Base-by-base conservation (phyloP, 352 stramenopile species). In the Phytophthora tentaculata region DNA sequence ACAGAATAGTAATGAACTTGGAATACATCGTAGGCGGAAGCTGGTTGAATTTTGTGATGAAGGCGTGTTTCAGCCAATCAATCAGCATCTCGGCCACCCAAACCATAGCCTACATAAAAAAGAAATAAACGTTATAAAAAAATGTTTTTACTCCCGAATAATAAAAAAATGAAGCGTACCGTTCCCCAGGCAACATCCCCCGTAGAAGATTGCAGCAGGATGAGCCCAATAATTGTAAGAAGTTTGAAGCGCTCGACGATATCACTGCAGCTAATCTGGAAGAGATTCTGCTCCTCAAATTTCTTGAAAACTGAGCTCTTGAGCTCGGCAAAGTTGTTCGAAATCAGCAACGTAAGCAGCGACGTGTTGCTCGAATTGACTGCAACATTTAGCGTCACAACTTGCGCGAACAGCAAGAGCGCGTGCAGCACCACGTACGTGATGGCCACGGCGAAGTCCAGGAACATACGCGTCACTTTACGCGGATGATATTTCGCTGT, bases 11-110 rank as follows among this genome's bases (percentile, higher is more conserved):
- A 58, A 91, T 88, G 76, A 98, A 99, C 71, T 99, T 97, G 55
- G 86, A 91, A 76, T 99, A 99, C 26, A 98, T 86, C 3, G 71
- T 83, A 32, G 95, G 94, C 35, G 96, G 85, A 48, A 99, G 95
- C 45, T 95, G 88, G 73, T 99, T 99, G 80, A 99, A 99, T 67
- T 99, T 99, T 52, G 95, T 98, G 67, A 99, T 99, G 78, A 99
- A 99, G 5, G 92, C 94, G 76, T 99, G 97, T 79, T 99, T 99
- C 60, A 99, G 92, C 95, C 96, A 99, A 81, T 99, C 97, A 56
- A 97, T 97, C 54, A 99, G 66, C 71, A 98, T 91, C 77, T 99
- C 97, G 13, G 91, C 88, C 10, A 89, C 67, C 62, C 98, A 90
- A 23, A 99, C 94, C 77, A 98, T 91, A 0, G 83, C 79, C 83